These are phyloP conservation scores for Warburgia ugandensis DNA, from an alignment of 164 flowering plant genomes.

Conservation along the genomic window DNA sequence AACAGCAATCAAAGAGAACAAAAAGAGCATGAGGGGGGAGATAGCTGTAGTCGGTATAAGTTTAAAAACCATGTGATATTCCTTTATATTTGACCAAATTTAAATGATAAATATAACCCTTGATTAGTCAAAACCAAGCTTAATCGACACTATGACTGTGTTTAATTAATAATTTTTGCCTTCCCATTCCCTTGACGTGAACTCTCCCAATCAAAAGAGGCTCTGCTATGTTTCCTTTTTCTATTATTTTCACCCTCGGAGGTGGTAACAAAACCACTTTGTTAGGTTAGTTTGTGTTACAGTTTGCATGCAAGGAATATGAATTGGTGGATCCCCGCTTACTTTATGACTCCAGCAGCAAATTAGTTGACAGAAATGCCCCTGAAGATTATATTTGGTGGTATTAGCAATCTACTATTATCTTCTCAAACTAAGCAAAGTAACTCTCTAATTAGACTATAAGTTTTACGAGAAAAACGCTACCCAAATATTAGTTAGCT, in stretches of 20 bases:
- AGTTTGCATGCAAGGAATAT: conserved; percentile 3
- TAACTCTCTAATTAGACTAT: too few species aligned
- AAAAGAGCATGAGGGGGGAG: conserved; percentile 6
- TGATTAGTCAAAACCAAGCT: neutral
- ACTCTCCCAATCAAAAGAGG: neutral
- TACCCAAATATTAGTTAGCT: too few species aligned
- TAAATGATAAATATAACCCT: neutral
- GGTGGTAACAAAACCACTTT: neutral
- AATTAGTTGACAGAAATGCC: neutral
- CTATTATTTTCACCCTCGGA: neutral
- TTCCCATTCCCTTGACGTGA: conserved; percentile 9
- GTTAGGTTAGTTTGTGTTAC: conserved; percentile 7
- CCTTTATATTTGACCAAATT: neutral
- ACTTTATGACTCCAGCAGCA: neutral
- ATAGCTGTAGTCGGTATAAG: neutral
- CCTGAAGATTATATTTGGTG: neutral
- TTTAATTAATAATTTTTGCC: neutral
- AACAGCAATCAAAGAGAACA: conserved; percentile 2
- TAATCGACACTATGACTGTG: neutral
- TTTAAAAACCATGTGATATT: conserved; percentile 2
- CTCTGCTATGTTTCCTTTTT: neutral
- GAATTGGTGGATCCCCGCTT: neutral
- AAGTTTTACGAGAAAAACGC: too few species aligned
- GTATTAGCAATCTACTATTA: too few species aligned
- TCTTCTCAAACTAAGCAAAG: too few species aligned